phyloP scores from a whole-genome alignment of 164 flowering plant species.

The Tetracentron sinense region DNA sequence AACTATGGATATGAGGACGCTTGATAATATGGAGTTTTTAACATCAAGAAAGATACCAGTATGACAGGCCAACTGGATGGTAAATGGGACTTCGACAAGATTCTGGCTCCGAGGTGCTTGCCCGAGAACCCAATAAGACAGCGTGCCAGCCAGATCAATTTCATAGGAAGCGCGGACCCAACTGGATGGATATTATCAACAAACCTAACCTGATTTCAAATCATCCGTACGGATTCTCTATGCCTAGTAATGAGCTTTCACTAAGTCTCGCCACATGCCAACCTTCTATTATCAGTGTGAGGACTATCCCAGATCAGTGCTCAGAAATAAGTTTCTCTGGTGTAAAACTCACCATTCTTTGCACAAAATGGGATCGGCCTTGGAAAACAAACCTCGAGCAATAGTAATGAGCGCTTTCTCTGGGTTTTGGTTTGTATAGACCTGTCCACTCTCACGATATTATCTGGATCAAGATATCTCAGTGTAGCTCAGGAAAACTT shows the following conservation, averaged over 20 bases:
- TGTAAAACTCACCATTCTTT: constrained; percentile 24
- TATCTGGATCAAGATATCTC: constrained; percentile 58
- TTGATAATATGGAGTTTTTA: constrained; percentile 8
- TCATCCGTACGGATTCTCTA: constrained; percentile 29
- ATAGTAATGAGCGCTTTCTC: constrained; percentile 38
- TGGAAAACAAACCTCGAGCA: constrained; percentile 46
- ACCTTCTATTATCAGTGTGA: constrained; percentile 27
- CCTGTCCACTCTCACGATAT: constrained; percentile 27
- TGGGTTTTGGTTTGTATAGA: constrained; percentile 24
- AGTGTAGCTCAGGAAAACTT: constrained; percentile 63
- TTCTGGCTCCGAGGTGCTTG: constrained; percentile 18
- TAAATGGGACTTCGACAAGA: constrained; percentile 30
- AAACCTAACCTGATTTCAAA: constrained; percentile 15
- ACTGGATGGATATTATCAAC: constrained; percentile 32
- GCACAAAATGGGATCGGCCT: constrained; percentile 28
- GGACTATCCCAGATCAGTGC: constrained; percentile 38
- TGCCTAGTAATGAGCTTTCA: constrained; percentile 51
- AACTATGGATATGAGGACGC: constrained; percentile 23
- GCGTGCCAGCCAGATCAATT: constrained; percentile 23
- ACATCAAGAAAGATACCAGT: constrained; percentile 5
- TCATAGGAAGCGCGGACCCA: constrained; percentile 21
- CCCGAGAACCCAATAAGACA: constrained; percentile 15
- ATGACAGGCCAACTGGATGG: constrained; percentile 16
- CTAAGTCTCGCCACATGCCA: constrained; percentile 60
- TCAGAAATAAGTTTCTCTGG: constrained; percentile 43